Evolutionary conservation across 768 basidiomycete genomes (phyloP).

Genomic region (Fistulinella prunicolor): DNA sequence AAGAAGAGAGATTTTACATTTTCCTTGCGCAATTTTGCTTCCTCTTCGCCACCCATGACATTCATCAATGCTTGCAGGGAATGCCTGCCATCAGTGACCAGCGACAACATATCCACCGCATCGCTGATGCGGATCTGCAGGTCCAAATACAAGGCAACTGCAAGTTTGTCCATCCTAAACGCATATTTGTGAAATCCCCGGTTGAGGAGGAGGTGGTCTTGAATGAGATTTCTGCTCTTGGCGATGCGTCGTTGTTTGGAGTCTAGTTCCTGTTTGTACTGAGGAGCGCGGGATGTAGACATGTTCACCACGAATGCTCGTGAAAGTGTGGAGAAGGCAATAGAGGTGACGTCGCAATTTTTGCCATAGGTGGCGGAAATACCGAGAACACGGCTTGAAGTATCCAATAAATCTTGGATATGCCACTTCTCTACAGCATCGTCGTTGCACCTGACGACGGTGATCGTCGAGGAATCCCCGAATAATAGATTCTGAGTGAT

Average conservation of each 20-base stretch:
- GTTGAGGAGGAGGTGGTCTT: conserved; percentile 33
- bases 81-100: conserved; percentile 22
- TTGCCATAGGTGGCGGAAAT: conserved; percentile 42
- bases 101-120: conserved; percentile 44
- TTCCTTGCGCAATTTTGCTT: conserved; percentile 27
- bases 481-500: conserved; percentile 37
- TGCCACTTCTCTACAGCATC: conserved; percentile 20
- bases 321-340: conserved; percentile 41
- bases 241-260: conserved; percentile 2
- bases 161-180: conserved; percentile 47
- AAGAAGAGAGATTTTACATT: conserved; percentile 33
- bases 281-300: conserved; percentile 9
- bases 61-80: conserved; percentile 35
- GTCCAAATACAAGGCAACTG: conserved; percentile 40
- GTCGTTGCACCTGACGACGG: conserved; percentile 28
- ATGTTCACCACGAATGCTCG: conserved; percentile 37
- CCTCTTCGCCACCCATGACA: conserved; percentile 39
- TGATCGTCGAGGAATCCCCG: conserved; percentile 21
- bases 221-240: conserved; percentile 26
- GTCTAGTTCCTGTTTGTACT: conserved; percentile 2
- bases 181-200: conserved; percentile 33
- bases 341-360: conserved; percentile 31
- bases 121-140: conserved; percentile 30
- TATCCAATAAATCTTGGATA: conserved; percentile 30
- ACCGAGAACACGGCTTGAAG: conserved; percentile 32